These are phyloP conservation scores for Cnidoscolus chayamansa DNA, from an alignment of 441 rosid species.

Conservation along the genomic window DNA sequence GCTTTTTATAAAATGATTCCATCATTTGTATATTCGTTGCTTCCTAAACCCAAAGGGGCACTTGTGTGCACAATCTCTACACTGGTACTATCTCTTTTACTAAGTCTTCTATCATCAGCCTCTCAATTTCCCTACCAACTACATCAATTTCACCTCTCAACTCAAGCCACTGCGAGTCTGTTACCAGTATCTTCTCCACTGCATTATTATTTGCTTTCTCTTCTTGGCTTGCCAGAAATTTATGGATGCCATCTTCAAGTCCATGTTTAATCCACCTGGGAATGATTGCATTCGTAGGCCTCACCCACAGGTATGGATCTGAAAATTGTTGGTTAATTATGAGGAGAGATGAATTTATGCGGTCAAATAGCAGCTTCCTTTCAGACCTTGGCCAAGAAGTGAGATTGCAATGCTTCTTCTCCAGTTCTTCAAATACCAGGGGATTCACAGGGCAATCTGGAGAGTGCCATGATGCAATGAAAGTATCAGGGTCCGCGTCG, in stretches of 20 bases:
- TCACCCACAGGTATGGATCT: slow-evolving; percentile 61
- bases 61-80: slow-evolving; percentile 26
- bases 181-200: slow-evolving; percentile 31
- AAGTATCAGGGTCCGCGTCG: slow-evolving; percentile 40
- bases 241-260: slow-evolving; percentile 42
- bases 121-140: slow-evolving; percentile 77
- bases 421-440: slow-evolving; percentile 64
- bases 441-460: slow-evolving; percentile 63
- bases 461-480: slow-evolving; percentile 57
- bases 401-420: slow-evolving; percentile 46
- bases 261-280: slow-evolving; percentile 39
- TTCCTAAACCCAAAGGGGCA: slow-evolving; percentile 30
- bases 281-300: slow-evolving; percentile 22
- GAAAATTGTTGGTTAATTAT: slow-evolving; percentile 42
- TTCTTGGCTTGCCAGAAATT: slow-evolving; percentile 35
- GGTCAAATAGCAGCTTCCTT: slow-evolving; percentile 68
- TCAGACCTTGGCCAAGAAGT: slow-evolving; percentile 50
- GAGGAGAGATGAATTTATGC: slow-evolving; percentile 50
- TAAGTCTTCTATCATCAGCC: slow-evolving; percentile 57
- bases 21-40: slow-evolving; percentile 25
- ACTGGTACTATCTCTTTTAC: slow-evolving; percentile 41
- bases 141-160: slow-evolving; percentile 49
- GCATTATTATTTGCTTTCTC: slow-evolving; percentile 36
- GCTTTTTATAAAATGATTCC: slow-evolving; percentile 21
- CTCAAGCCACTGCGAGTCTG: slow-evolving; percentile 53